phyloP scores from a whole-genome alignment of 1,284 basidiomycete species.

The Cryptococcus sp. region DNA sequence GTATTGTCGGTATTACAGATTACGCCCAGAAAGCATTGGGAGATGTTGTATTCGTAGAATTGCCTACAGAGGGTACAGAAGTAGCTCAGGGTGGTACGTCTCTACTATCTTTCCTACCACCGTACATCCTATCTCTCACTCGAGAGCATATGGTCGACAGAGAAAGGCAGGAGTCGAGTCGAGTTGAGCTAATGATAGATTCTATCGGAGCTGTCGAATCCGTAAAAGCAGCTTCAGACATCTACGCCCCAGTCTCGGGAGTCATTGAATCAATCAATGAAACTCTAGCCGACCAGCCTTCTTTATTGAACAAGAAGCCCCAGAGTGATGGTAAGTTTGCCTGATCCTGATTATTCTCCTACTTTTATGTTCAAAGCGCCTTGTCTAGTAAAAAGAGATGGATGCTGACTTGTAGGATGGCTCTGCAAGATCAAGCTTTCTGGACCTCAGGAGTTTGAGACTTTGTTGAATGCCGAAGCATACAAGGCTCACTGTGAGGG shows the following conservation, averaged over 20 bases:
- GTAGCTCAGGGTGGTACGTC: slow-evolving; percentile 71
- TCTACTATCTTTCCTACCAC: neutral
- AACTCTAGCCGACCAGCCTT: slow-evolving; percentile 63
- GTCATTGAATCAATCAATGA: slow-evolving; percentile 76
- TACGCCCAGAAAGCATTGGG: slow-evolving; percentile 90
- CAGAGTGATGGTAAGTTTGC: slow-evolving; percentile 69
- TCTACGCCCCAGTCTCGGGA: slow-evolving; percentile 92
- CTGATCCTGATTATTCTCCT: neutral
- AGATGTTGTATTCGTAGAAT: slow-evolving; percentile 96
- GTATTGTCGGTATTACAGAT: slow-evolving; percentile 84
- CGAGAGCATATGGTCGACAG: neutral
- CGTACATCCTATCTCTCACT: neutral
- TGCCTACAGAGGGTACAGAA: slow-evolving; percentile 66
- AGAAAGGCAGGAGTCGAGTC: neutral
- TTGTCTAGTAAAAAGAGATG: neutral
- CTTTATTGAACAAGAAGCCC: slow-evolving; percentile 83
- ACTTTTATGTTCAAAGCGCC: neutral
- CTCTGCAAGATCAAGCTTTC: slow-evolving; percentile 87
- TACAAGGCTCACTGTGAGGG: slow-evolving; percentile 72
- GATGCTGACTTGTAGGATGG: slow-evolving; percentile 65
- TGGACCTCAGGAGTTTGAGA: slow-evolving; percentile 70
- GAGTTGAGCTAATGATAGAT: slow-evolving; percentile 54
- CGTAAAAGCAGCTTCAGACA: slow-evolving; percentile 96
- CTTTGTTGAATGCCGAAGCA: slow-evolving; percentile 67
- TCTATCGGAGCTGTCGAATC: slow-evolving; percentile 94